These are phyloP conservation scores for Multifurca ochricompacta DNA, from an alignment of 768 basidiomycete genomes.

Conservation along the genomic window DNA sequence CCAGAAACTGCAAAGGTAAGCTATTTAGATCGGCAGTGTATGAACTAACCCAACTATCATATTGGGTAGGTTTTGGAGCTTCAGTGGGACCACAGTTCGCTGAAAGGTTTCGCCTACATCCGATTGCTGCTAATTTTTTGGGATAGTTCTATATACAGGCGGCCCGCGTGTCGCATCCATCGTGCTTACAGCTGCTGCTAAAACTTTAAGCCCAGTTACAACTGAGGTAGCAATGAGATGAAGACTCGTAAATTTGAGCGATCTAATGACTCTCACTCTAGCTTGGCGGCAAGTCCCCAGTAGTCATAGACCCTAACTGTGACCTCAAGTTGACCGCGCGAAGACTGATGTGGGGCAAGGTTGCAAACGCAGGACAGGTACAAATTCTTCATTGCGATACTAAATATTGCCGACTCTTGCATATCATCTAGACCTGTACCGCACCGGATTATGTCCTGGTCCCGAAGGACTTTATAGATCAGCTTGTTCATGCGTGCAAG, in stretches of 20 bases:
- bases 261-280: slow-evolving; percentile 20
- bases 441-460: slow-evolving; percentile 53
- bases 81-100: slow-evolving; percentile 56
- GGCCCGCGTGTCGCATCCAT: slow-evolving; percentile 55
- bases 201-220: slow-evolving; percentile 62
- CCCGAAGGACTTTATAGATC: slow-evolving; percentile 33
- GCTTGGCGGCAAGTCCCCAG: slow-evolving; percentile 72
- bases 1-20: slow-evolving; percentile 27
- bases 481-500: slow-evolving; percentile 34
- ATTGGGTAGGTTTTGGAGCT: slow-evolving; percentile 54
- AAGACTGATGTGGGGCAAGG: slow-evolving; percentile 79
- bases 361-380: slow-evolving; percentile 56
- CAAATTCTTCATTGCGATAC: background rate
- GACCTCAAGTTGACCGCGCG: slow-evolving; percentile 59
- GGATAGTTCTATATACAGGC: slow-evolving; percentile 53
- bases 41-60: background rate
- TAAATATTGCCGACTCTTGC: background rate
- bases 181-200: slow-evolving; percentile 66
- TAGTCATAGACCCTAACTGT: slow-evolving; percentile 59
- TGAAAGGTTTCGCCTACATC: background rate
- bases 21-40: background rate
- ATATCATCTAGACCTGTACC: slow-evolving; percentile 49
- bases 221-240: slow-evolving; percentile 36
- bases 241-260: background rate
- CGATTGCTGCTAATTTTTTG: slow-evolving; percentile 4